Evolutionary conservation across 768 basidiomycete genomes (phyloP), one percentile per base, ranked within the genome.

Genomic region (Chlorophyllum brunneum): DNA sequence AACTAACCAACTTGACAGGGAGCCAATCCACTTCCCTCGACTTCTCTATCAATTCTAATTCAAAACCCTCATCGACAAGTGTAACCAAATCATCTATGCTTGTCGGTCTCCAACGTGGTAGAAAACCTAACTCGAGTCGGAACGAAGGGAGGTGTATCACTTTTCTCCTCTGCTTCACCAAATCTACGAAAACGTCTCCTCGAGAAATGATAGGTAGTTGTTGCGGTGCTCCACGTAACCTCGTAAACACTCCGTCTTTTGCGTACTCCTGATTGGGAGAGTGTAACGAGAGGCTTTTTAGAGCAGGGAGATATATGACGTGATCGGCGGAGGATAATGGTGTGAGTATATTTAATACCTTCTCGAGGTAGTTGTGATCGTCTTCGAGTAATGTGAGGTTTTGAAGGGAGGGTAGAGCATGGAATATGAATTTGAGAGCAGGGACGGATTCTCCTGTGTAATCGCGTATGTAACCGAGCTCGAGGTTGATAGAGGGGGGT

Each of bases 281-380:
- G 4, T 16, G 49, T 6, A 51, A n/a, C 7, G 49, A 15, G 8
- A 51, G 29, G 4, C 11, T 42, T 9, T 16, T 30, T 4, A 51
- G 31, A 11, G 31, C 24, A 11, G 49, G 49, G n/a, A 51, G 49
- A 16, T 31, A 41, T 23, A 38, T 48, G 24, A 26, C 42, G 47
- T 23, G 11, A 7, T 26, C 4, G 22, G 47, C 2, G n/a, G 18
- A 39, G 24, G 38, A 39, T 4, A 4, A 46, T 13, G 27, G 27
- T 30, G 43, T 51, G 20, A 51, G 49, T 6, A 43, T n/a, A 7
- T 4, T 24, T 20, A 51, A 11, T 9, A 42, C 39, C 20, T 43
- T 51, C 40, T 51, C 49, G 5, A 51, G 40, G 22, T 33, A 51
- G 20, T 13, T 24, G 36, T 51, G 49, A 20, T 42, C 40, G 16